Base-by-base conservation (phyloP, 208 protist genomes). In the Phytomonas serpens region DNA sequence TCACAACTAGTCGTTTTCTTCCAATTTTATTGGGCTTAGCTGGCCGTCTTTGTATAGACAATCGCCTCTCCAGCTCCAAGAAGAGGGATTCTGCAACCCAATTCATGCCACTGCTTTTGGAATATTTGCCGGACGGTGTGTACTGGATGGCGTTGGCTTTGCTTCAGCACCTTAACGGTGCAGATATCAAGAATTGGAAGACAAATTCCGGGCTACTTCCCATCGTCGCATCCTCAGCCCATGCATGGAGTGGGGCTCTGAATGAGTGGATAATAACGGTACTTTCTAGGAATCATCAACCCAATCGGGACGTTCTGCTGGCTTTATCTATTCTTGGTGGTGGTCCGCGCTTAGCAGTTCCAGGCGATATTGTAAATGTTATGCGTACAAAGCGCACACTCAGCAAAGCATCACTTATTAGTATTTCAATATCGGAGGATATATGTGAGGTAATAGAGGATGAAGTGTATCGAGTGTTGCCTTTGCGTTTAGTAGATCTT, bases 101-200 rank as follows among this genome's bases (percentile, higher is more conserved):
- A 40, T 38, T 33, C 69, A 27, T 19, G 63, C 30, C 47, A 47
- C 1, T 32, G 75, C 36, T 63, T 67, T 4, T 37, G 76, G 37
- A 75, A 63, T 34, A 67, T 72, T 23, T 84, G 67, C 57, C 78
- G 42, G 83, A 87, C 64, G 37, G 77, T 31, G 84, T 82, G 19
- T 68, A 80, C 52, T 92, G 88, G 85, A 83, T 89, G 40, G 85
- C 88, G 5, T 34, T 96, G 64, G 72, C 83, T 27, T 76, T 96
- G 51, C 72, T 96, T 64, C 91, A 96, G 77, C 78, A 77, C 29
- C 81, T 93, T 31, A 90, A 89, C 78, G 79, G 34, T 47, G 66
- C 75, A 40, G 62, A 61, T 16, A 33, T 23, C 61, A 67, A 47
- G 32, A 61, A 33, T 31, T 7, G 33, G 32, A 42, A 42, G 32